Conservation (phyloP, 2,329 filamentous ascomycete species). For the Akanthomyces lecanii region DNA sequence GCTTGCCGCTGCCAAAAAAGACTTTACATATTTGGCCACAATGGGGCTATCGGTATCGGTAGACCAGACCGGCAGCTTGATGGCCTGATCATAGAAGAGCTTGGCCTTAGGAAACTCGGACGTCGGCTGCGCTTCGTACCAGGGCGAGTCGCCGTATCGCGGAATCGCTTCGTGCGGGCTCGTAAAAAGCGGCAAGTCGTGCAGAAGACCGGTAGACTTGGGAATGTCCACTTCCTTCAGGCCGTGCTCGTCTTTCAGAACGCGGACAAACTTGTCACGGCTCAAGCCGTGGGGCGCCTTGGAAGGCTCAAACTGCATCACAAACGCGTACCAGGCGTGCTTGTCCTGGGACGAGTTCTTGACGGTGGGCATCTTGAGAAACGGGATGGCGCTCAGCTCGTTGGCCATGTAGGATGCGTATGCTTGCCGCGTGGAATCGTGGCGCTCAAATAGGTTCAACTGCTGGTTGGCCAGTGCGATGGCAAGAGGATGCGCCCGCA, state of each 20-base stretch:
- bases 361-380: constrained; percentile 5
- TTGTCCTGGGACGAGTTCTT: constrained; percentile 17
- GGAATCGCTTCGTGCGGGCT: constrained; percentile 2
- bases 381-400: constrained; percentile 4
- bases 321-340: constrained; percentile 6
- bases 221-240: constrained; percentile 17
- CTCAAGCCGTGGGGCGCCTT: constrained; percentile 1
- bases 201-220: constrained; percentile 8
- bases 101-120: constrained; percentile 5
- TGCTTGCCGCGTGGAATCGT: not conserved
- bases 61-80: constrained; percentile 16
- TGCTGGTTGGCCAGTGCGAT: constrained; percentile 6
- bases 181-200: constrained; percentile 14
- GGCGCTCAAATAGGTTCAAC: not conserved
- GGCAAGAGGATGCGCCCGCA: constrained; percentile 14
- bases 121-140: not conserved
- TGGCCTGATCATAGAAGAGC: constrained; percentile 11
- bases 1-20: not conserved
- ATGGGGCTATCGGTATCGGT: not conserved
- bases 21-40: not conserved
- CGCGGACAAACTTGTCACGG: constrained; percentile 12
- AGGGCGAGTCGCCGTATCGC: not conserved
- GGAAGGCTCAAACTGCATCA: constrained; percentile 6
- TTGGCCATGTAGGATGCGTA: not conserved
- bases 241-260: not conserved